Base-by-base conservation (phyloP, 805 yeast species). In the Schwanniomyces polymorphus region DNA sequence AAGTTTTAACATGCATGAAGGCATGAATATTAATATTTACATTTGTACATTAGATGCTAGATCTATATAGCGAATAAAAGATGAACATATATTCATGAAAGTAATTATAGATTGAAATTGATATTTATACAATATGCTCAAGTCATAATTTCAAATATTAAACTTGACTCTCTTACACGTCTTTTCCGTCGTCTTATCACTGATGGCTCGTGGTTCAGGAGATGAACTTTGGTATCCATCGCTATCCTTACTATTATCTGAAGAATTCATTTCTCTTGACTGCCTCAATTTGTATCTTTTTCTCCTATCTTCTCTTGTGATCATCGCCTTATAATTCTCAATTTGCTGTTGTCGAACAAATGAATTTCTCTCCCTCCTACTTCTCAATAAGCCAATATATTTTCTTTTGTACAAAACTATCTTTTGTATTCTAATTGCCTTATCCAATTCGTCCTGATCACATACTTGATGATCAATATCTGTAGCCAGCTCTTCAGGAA, bases 291-390 rank as follows among this genome's bases (percentile, higher is more conserved):
- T 14, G 12, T 42, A 46, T 41, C 75, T 50, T 44, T 48, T 47
- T 28, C 58, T 57, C 29, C 75, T 50, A 18, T 59, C 64, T 46
- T 70, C 74, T 37, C 54, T 56, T 44, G 60, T 50, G 9, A 60
- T 51, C 21, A 49, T 37, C 23, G 41, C 38, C 14, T 62, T 62
- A 50, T 70, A 70, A 18, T 59, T 53, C 21, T 23, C 35, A 17
- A 68, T 64, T 51, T 66, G 68, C 31, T 49, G 53, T 44, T 57
- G 46, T 27, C 64, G 27, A 35, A 35, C 46, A 12, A 34, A 41
- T 2, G 56, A 37, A 33, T 48, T 57, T n/a, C 23, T 18, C 26
- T 52, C 54, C 41, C 51, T 54, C 27, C 5, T 21, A 4, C 23
- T 21, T 21, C 23, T 21, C 23, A 21, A 21, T 21, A 21, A 21